Conservation (phyloP, 331 rosid species). For the Phaseolus coccineus region DNA sequence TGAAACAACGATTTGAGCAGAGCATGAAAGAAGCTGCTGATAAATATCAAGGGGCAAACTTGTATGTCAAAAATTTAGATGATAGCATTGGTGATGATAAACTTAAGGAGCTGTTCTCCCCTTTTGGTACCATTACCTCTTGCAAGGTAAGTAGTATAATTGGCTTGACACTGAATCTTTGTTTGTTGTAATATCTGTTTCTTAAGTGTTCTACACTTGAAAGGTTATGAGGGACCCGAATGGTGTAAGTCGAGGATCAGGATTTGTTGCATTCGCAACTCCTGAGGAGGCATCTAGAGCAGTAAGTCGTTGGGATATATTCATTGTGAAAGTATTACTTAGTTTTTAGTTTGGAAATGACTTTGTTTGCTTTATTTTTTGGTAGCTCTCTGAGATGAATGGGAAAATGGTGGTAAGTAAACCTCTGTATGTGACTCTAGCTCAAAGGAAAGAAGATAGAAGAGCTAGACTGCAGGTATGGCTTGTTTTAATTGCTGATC, state of each 20-base stretch:
- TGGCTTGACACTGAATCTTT: conserved; percentile 7
- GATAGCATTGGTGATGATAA: conserved; percentile 81
- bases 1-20: conserved; percentile 82
- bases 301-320: conserved; percentile 60
- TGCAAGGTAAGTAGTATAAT: conserved; percentile 73
- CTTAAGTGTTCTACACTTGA: conserved; percentile 41
- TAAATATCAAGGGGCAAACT: conserved; percentile 94
- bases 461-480: conserved; percentile 88
- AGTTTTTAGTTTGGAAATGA: neutral
- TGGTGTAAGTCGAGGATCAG: conserved; percentile 93
- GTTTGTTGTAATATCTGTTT: neutral
- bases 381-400: conserved; percentile 89
- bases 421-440: conserved; percentile 96
- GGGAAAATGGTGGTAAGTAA: conserved; percentile 91
- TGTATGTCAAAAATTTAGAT: conserved; percentile 88
- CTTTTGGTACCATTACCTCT: conserved; percentile 86
- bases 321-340: neutral
- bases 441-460: conserved; percentile 95
- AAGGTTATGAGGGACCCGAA: conserved; percentile 96
- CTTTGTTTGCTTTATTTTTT: conserved; percentile 20
- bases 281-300: conserved; percentile 99
- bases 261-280: conserved; percentile 94
- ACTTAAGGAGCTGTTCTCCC: conserved; percentile 82
- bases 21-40: conserved; percentile 96
- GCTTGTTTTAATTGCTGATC: neutral